Evolutionary conservation across 1,284 basidiomycete species (phyloP).

Genomic region (Fomitiporia mediterranea): DNA sequence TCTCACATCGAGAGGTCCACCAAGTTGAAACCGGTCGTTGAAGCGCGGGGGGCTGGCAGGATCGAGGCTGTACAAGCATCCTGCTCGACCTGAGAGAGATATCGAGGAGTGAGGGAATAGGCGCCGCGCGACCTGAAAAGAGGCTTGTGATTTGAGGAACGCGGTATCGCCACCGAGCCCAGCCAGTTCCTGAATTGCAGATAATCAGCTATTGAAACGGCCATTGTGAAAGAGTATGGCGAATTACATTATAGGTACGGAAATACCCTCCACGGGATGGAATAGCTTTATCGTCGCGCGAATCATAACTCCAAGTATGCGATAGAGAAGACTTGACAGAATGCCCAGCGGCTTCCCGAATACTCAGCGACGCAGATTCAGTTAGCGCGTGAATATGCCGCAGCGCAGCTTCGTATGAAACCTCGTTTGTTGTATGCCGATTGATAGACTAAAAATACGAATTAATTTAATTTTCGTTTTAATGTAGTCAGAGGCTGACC

Average conservation of each 20-base stretch:
- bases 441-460: conserved; percentile 30
- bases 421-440: conserved; percentile 59
- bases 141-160: conserved; percentile 70
- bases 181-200: conserved; percentile 58
- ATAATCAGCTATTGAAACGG: conserved; percentile 5
- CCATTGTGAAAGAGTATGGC: conserved; percentile 1
- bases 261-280: conserved; percentile 61
- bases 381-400: conserved; percentile 70
- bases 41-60: conserved; percentile 37
- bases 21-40: conserved; percentile 89
- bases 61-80: conserved; percentile 38
- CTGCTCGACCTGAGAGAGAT: conserved; percentile 3
- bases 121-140: conserved; percentile 64
- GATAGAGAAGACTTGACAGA: conserved; percentile 82
- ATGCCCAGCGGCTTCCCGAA: conserved; percentile 77
- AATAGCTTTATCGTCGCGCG: conserved; percentile 68
- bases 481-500: conserved; percentile 30
- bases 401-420: conserved; percentile 77
- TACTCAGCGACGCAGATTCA: conserved; percentile 78
- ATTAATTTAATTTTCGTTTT: conserved; percentile 24
- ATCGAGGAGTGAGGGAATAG: conserved; percentile 19
- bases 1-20: conserved; percentile 87
- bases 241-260: conserved; percentile 50
- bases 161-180: conserved; percentile 70
- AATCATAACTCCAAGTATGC: conserved; percentile 77